Evolutionary conservation across 192 early-diverging fungal genomes (phyloP), one percentile per base, ranked within the genome.

Genomic region (Chytriomyces sp.): DNA sequence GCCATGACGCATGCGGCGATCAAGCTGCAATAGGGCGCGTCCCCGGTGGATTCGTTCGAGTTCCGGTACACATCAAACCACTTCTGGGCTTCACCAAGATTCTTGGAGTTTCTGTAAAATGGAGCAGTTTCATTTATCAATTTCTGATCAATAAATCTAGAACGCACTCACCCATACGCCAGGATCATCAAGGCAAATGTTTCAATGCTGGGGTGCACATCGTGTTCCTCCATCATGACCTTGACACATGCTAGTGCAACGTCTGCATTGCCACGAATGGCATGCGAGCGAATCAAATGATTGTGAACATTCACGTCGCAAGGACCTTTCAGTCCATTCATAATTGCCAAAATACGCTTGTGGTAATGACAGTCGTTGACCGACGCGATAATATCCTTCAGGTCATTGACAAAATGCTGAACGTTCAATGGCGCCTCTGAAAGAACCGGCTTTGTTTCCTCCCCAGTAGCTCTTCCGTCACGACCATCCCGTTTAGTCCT

Each of bases 61-160:
- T 68, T 68, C 17, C 65, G 25, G 52, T 68, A 68, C n/a, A 56
- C 33, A 37, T 68, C 52, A 34, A 68, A 68, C 65, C 65, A 68
- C 32, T 56, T 56, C 55, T 54, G 44, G 36, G 65, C 49, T 17
- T 68, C 65, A 7, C 25, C 62, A 2, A 28, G 19, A 26, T 64
- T 64, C 31, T 64, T 64, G 36, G 37, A 17, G 39, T 26, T 26
- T 14, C 62, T 64, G 25, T 22, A 25, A 28, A 28, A 26, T 57
- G 44, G 44, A 49, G 22, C 2, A 49, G 3, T 14, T n/a, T 49
- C 44, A 49, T 14, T 22, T 3, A 22, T 49, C 14, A 49, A n/a
- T n/a, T 49, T 49, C 14, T n/a, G 22, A 22, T 0, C 44, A 49
- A 49, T 49, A 49, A 49, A 22, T n/a, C 44, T 49, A 22, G 26